Evolutionary conservation across 495 filamentous ascomycete species (phyloP), one percentile per base, ranked within the genome.

Genomic region (Aspergillus bridgeri): DNA sequence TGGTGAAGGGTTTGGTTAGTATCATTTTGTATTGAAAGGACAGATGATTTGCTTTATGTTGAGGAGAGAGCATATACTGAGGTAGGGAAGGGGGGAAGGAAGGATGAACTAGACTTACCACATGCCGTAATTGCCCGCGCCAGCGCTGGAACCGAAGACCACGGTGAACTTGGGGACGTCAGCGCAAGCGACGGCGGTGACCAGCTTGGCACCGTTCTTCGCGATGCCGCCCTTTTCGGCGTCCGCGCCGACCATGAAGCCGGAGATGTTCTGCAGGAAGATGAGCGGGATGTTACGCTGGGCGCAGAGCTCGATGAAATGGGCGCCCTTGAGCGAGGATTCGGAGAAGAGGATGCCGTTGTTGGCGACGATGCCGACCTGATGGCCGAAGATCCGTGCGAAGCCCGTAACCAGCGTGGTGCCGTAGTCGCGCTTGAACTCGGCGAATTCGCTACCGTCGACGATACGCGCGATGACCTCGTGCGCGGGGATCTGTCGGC

Each of bases 151-250:
- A 5, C 94, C 94, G 23, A 98, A 86, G 0, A 98, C 90, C 5
- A 98, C 89, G 0, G 94, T 98, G 65, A 98, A 94, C 71, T 98
- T 98, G 59, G 94, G 95, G 42, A 98, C 94, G 58, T 96, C 87
- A 9, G 92, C 91, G 69, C 92, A 97, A 5, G 92, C 90, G 3
- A 98, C 95, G 3, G 94, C 94, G 7, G 92, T 98, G 7, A 98
- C 94, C 18, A 98, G 81, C 77, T 98, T 98, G 0, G 94, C 94
- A 44, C 94, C 94, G 66, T 98, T 96, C 81, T 98, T 98, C 25
- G 94, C 94, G 62, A 98, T 98, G 6, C 94, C 94, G 51, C 91
- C 94, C 44, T 86, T 86, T 71, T 98, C 94, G 4, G 93, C 94
- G 64, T 96, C 91, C 7, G 81, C 82, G 24, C 94, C 94, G 13